These are phyloP conservation scores for Naegleria fowleri DNA, from an alignment of 208 protist species.

Conservation along the genomic window DNA sequence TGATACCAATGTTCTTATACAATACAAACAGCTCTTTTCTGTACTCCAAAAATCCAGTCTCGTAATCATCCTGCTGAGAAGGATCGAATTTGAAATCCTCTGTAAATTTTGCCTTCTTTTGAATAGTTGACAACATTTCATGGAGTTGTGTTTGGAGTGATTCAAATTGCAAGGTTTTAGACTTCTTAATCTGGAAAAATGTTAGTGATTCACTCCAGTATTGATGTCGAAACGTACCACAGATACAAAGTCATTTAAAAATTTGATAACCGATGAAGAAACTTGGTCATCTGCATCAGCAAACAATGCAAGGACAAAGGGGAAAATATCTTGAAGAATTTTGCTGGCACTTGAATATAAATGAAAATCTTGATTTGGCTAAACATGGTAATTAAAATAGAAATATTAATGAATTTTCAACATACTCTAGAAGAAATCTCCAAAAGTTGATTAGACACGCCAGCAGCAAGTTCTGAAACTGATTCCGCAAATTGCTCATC, in stretches of 20 bases:
- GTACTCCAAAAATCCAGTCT: background rate
- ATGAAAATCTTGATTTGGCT: background rate
- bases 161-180: background rate
- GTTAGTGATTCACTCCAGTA: too few relatives aligned
- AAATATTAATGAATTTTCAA: background rate
- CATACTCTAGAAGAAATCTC: background rate
- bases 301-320: background rate
- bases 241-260: background rate
- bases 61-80: background rate
- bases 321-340: background rate
- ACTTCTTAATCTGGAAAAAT: background rate
- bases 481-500: background rate
- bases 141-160: background rate
- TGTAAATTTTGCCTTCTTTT: background rate
- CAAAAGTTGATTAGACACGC: background rate
- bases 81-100: slow-evolving; percentile 16
- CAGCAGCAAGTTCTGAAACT: background rate
- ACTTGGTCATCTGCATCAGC: background rate
- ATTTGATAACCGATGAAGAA: background rate
- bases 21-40: background rate
- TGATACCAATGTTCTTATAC: background rate
- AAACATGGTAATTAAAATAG: background rate
- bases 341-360: background rate
- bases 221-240: background rate
- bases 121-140: background rate